Evolutionary conservation across 2,329 filamentous ascomycete genomes (phyloP).

Genomic region (Monilinia laxa): DNA sequence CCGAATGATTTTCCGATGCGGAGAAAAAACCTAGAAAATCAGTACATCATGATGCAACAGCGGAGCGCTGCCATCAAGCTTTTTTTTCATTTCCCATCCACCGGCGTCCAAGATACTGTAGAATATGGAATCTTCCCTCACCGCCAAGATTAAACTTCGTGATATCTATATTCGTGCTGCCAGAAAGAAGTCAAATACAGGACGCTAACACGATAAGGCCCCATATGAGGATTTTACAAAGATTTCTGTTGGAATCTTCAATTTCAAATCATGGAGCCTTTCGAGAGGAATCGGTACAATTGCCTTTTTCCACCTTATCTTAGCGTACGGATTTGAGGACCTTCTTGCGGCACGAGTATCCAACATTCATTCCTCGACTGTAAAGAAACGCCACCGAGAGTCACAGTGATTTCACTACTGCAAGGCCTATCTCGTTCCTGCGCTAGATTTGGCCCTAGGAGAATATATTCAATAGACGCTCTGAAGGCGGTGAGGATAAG

Average conservation of each 20-base stretch:
- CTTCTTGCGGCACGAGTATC: no score
- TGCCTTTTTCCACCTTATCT: no score
- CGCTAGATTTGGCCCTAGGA: slow-evolving; percentile 6
- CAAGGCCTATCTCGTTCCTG: not conserved
- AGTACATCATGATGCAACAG: slow-evolving; percentile 18
- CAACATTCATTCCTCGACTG: slow-evolving; percentile 10
- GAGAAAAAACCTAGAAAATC: slow-evolving; percentile 1
- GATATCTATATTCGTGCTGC: not conserved
- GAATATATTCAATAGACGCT: slow-evolving; percentile 6
- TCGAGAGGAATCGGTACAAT: no score
- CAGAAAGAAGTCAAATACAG: no score
- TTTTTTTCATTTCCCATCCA: slow-evolving; percentile 9
- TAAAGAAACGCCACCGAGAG: slow-evolving; percentile 9
- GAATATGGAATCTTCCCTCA: not conserved
- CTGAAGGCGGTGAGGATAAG: slow-evolving; percentile 6
- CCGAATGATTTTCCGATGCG: slow-evolving; percentile 12
- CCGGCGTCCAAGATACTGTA: no score
- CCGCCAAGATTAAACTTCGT: slow-evolving; percentile 4
- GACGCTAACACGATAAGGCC: no score
- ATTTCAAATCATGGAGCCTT: no score
- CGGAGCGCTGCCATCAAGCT: not conserved
- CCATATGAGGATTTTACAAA: no score
- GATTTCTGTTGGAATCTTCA: no score
- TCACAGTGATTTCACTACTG: not conserved
- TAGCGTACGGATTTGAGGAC: no score